Base-by-base conservation (phyloP, 2,329 filamentous ascomycete genomes). In the Rhexocercosporidium sp. region DNA sequence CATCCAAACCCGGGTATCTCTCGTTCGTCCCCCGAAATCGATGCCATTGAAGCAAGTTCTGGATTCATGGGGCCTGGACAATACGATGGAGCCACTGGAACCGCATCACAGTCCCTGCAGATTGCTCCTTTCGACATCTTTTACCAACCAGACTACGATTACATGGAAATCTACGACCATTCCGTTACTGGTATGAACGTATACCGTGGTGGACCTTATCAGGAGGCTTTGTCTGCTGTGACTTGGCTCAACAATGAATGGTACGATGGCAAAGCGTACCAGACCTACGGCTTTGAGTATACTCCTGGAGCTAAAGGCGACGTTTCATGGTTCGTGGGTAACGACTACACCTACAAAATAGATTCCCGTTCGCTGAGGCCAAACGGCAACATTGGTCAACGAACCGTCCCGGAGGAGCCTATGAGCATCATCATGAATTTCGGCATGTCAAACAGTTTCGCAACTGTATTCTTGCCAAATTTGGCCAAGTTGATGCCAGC, bases 111-210 rank as follows among this genome's bases (percentile, higher is more conserved):
- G 72, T 89, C 86, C 76, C 84, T 86, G 74, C 89, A 92, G 73
- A 82, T 88, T 66, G 90, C 90, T 1, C 90, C 90, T 1, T 92
- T 92, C 71, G 90, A 92, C 74, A 82, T 89, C 54, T 90, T 86
- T 83, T 92, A 90, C 74, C 86, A 88, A 78, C 88, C 89, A 9
- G 83, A 90, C 73, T 85, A 85, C 70, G 85, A 91, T 20, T 91
- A 86, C 71, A 77, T 89, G 46, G 89, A 90, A 68, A 80, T 92
- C 1, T 92, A 92, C 71, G 86, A 92, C 71, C 78, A 82, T 34
- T 76, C 78, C 1, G 78, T 89, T 66, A 88, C 86, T 0, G 70
- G 81, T 22, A 84, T 90, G 76, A 91, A 90, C 75, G 70, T 73
- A 6, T 91, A 90, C 75, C 83, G 85, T 64, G 88, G 88, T 67